phyloP scores from a whole-genome alignment of 192 early-diverging fungal species.

The Coemansia asiatica region DNA sequence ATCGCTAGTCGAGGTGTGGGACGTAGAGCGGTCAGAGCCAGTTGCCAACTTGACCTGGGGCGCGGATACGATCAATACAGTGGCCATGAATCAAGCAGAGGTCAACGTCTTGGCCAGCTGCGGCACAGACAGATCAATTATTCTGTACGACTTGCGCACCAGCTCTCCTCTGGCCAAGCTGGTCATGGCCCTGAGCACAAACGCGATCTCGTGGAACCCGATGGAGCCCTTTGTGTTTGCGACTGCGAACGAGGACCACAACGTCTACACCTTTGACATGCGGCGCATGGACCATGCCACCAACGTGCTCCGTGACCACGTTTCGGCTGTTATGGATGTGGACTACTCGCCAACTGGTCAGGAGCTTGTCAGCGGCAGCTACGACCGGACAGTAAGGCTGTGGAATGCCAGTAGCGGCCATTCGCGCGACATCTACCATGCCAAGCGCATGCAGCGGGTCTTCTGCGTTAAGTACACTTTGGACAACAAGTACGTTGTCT shows the following conservation, averaged over 20 bases:
- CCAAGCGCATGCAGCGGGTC: conserved; percentile 97
- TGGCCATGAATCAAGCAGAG: conserved; percentile 97
- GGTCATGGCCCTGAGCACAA: conserved; percentile 82
- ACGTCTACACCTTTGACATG: conserved; percentile 98
- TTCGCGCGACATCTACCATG: conserved; percentile 92
- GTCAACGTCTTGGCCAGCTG: conserved; percentile 89
- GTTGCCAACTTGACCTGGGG: conserved; percentile 86
- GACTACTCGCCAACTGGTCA: conserved; percentile 98
- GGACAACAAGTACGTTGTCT: conserved; percentile 93
- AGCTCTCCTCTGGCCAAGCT: conserved; percentile 83
- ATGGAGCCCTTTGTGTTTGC: conserved; percentile 98
- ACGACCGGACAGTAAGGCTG: conserved; percentile 90
- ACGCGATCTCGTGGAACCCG: conserved; percentile 98
- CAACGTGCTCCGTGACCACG: conserved; percentile 93
- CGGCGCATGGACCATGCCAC: conserved; percentile 82
- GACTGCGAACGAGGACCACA: conserved; percentile 95
- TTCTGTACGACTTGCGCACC: conserved; percentile 92
- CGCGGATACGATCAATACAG: conserved; percentile 89
- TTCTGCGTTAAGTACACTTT: conserved; percentile 91
- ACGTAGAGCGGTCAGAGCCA: conserved; percentile 81
- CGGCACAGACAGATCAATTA: conserved; percentile 91
- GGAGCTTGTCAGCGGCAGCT: conserved; percentile 94
- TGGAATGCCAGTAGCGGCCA: conserved; percentile 79
- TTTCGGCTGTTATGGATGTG: conserved; percentile 94
- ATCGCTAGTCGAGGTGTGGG: conserved; percentile 89